A percentile compares a stretch with the other conserved stretches of the same genome.
phyloP scores from a whole-genome alignment of 192 early-diverging fungal species.

The Allomyces arbusculus region DNA sequence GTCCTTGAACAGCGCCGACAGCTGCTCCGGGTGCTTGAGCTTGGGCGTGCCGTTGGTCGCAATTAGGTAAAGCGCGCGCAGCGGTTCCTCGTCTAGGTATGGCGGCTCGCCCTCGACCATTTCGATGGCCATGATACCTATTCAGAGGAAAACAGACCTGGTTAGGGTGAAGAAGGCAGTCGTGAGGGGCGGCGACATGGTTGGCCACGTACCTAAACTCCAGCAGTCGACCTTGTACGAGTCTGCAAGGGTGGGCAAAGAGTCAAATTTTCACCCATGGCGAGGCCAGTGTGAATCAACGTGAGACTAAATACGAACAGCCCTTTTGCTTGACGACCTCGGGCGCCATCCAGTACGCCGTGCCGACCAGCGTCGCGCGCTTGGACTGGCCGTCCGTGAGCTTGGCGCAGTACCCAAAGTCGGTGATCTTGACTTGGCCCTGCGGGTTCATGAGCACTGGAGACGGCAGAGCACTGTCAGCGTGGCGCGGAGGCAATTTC shows the following conservation, averaged over 20 bases:
- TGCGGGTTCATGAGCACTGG: neutral
- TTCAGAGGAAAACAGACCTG: slow-evolving; percentile 13
- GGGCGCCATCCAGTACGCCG: slow-evolving; percentile 77
- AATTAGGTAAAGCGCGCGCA: slow-evolving; percentile 88
- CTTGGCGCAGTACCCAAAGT: slow-evolving; percentile 91
- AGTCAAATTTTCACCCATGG: neutral
- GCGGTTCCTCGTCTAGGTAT: slow-evolving; percentile 82
- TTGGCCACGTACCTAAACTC: slow-evolving; percentile 7
- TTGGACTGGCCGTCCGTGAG: slow-evolving; percentile 64
- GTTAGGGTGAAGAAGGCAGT: too few species aligned
- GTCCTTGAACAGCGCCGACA: slow-evolving; percentile 56
- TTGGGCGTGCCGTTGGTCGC: slow-evolving; percentile 90
- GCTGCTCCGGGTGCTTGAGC: slow-evolving; percentile 61
- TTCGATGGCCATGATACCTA: slow-evolving; percentile 94
- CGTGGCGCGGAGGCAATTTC: too few species aligned
- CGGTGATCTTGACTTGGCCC: slow-evolving; percentile 30
- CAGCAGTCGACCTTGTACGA: slow-evolving; percentile 66
- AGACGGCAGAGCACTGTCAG: too few species aligned
- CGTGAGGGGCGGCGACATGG: too few species aligned
- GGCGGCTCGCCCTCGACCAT: slow-evolving; percentile 96
- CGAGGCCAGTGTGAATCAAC: neutral
- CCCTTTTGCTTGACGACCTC: slow-evolving; percentile 67
- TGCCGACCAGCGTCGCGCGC: slow-evolving; percentile 73
- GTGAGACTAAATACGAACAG: slow-evolving; percentile 6
- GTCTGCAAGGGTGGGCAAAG: slow-evolving; percentile 1